Conservation (phyloP, 164 flowering plant species). For the Paratinospora sagittata region DNA sequence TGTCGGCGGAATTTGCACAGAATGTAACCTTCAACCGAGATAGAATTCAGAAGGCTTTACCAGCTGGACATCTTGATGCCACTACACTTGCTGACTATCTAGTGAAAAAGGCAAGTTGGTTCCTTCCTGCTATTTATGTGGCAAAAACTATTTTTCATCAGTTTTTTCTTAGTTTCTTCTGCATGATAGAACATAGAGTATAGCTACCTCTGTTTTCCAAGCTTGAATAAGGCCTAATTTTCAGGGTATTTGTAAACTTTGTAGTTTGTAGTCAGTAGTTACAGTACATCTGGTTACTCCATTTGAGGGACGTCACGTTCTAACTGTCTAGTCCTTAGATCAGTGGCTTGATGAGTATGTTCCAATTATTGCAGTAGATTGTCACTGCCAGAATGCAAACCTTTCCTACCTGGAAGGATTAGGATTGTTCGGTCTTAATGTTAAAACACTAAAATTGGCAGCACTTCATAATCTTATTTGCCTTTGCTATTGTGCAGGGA, state of each 20-base stretch:
- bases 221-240: too few species aligned
- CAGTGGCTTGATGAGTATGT: not conserved
- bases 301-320: not conserved
- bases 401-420: too few species aligned
- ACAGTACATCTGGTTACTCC: not conserved
- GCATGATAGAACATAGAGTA: too few species aligned
- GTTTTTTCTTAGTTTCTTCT: too few species aligned
- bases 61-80: constrained; percentile 99
- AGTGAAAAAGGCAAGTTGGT: constrained; percentile 71
- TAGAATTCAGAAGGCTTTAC: constrained; percentile 67
- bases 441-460: too few species aligned
- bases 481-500: constrained; percentile 46
- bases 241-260: too few species aligned
- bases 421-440: too few species aligned
- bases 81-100: constrained; percentile 98
- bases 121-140: constrained; percentile 3
- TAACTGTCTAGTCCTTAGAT: not conserved
- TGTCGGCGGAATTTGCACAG: constrained; percentile 91
- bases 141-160: not conserved
- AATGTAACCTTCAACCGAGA: constrained; percentile 74
- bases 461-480: not conserved
- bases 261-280: not conserved
- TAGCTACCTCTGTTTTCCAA: too few species aligned
- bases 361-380: not conserved
- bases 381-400: not conserved